Percentiles rank a stretch among this genome's conserved stretches.
Conservation (phyloP, 2,329 filamentous ascomycete genomes). For the Aspergillus pseudoglaucus region DNA sequence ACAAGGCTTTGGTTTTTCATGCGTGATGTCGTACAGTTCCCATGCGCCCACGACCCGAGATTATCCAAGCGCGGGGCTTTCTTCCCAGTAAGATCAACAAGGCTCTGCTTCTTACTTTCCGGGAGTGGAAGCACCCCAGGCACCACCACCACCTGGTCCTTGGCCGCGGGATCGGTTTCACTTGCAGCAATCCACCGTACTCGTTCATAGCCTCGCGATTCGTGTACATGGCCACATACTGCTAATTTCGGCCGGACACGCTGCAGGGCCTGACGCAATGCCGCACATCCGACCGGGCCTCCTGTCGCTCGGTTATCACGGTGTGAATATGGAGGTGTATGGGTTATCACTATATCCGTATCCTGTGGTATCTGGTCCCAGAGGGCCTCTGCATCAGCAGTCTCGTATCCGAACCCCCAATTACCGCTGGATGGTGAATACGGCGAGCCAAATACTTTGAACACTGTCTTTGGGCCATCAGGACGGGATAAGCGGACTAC, state of each 20-base stretch:
- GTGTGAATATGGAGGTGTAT: constrained; percentile 48
- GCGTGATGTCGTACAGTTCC: too few relatives aligned
- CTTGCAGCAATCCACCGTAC: constrained; percentile 38
- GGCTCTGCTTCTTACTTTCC: constrained; percentile 48
- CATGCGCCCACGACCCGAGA: background rate
- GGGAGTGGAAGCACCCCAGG: constrained; percentile 32
- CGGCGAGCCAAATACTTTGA: constrained; percentile 56
- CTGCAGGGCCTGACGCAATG: constrained; percentile 40
- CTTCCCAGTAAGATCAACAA: constrained; percentile 47
- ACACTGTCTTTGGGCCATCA: constrained; percentile 41
- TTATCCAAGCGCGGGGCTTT: constrained; percentile 29
- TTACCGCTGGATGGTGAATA: constrained; percentile 41
- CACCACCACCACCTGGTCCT: background rate
- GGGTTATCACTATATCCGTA: constrained; percentile 50
- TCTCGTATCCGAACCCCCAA: constrained; percentile 53
- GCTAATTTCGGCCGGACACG: constrained; percentile 45
- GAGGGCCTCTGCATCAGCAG: constrained; percentile 34
- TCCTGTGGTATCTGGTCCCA: constrained; percentile 48
- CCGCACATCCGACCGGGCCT: constrained; percentile 43
- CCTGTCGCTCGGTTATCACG: constrained; percentile 37
- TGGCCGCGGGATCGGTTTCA: background rate
- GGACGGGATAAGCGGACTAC: constrained; percentile 39
- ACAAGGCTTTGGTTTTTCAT: too few relatives aligned
- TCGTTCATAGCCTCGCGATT: constrained; percentile 48
- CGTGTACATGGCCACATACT: constrained; percentile 56